Evolutionary conservation across 805 yeast genomes (phyloP), one percentile per base, ranked within the genome.

Genomic region (Yarrowia keelungensis): DNA sequence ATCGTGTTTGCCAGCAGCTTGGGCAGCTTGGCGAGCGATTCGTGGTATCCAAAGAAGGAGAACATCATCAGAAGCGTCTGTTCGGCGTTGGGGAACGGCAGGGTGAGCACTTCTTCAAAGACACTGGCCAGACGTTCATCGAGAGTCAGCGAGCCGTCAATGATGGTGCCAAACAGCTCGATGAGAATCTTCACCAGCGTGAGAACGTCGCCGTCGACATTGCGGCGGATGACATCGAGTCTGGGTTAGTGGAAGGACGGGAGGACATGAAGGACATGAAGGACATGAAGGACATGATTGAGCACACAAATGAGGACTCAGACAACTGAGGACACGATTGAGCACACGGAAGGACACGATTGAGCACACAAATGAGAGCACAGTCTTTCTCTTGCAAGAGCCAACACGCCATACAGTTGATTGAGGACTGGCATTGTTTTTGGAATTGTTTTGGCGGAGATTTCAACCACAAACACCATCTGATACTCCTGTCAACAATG

Each of bases 1-100:
- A 76, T 67, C n/a, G 71, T 67, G 22, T 56, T 35, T 26, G 11
- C 9, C 16, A 76, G 67, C 3, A 70, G 51, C 12, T 58, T 50
- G 16, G 76, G 35, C 35, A 76, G 59, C 38, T 61, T 45, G 2
- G 65, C 67, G 3, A 74, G 62, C 5, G 39, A 19, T 41, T 41
- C 56, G 47, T 36, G 50, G 38, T 56, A 51, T 7, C 56, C 59
- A 14, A 50, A 47, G 16, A 53, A 35, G 8, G 69, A 65, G 19
- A 51, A 41, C 35, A 53, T 42, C 50, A 39, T 42, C 19, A 67
- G 41, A 10, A 67, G 56, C n/a, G 67, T 46, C 39, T 62, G 67
- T 10, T 46, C 46, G 42, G 69, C 53, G 35, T 67, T 46, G 47
- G 54, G 46, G 32, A 67, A 67, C 10, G 67, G 67, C 5, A 39